Percentiles rank a stretch among this genome's conserved stretches.
Conservation (phyloP, 306 rosid genomes). For the Begonia loranthoides region DNA sequence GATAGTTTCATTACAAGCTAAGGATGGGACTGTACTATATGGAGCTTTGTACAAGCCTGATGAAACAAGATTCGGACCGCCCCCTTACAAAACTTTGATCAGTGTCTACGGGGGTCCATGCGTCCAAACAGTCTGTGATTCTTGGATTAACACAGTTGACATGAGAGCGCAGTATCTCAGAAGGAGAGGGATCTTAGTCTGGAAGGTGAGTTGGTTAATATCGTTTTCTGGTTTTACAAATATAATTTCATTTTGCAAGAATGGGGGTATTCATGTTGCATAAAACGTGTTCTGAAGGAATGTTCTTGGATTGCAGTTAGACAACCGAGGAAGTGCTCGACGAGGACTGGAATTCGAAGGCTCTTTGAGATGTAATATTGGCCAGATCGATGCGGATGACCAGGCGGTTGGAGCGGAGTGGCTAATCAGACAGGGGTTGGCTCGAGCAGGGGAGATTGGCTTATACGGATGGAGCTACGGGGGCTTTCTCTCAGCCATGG, state of each 20-base stretch:
- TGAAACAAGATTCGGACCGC: conserved; percentile 67
- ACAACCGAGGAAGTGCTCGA: conserved; percentile 85
- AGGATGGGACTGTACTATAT: conserved; percentile 51
- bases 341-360: conserved; percentile 86
- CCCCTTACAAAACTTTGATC: conserved; percentile 88
- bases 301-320: conserved; percentile 39
- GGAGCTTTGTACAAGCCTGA: conserved; percentile 85
- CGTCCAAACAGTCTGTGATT: conserved; percentile 72
- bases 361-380: conserved; percentile 41
- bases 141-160: conserved; percentile 78
- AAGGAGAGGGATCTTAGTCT: conserved; percentile 75
- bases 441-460: conserved; percentile 66
- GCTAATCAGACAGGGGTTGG: conserved; percentile 69
- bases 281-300: no score
- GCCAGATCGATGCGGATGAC: conserved; percentile 74
- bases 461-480: conserved; percentile 98
- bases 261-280: not conserved
- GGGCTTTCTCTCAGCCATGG: conserved; percentile 80
- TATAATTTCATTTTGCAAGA: not conserved
- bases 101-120: conserved; percentile 88
- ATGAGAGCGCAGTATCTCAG: conserved; percentile 83
- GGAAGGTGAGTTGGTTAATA: conserved; percentile 63
- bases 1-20: conserved; percentile 43
- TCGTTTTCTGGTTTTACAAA: conserved; percentile 1
- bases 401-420: conserved; percentile 82